Conservation (phyloP, 2,329 filamentous ascomycete genomes). For the Aspergillus ruber region DNA sequence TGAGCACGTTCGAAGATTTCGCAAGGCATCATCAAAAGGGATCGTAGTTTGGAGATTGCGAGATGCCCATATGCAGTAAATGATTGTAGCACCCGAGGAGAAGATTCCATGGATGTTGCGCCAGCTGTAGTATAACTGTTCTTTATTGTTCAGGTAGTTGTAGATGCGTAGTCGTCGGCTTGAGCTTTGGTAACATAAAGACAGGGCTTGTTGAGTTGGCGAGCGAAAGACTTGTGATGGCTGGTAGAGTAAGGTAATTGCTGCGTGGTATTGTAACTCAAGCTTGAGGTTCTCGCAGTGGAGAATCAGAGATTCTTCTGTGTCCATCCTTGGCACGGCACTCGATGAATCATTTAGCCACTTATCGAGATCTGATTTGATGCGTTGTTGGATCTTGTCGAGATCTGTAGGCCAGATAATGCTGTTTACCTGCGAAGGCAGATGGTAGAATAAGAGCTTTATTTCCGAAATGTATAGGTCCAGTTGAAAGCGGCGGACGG, state of each 20-base stretch:
- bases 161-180: conserved; percentile 24
- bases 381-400: conserved; percentile 9
- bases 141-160: conserved; percentile 23
- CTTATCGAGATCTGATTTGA: conserved; percentile 15
- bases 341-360: conserved; percentile 12
- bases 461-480: conserved; percentile 21
- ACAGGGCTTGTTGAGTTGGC: conserved; percentile 22
- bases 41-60: conserved; percentile 18
- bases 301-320: conserved; percentile 4
- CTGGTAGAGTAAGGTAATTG: conserved; percentile 31
- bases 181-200: conserved; percentile 25
- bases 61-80: conserved; percentile 36
- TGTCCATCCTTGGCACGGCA: neutral
- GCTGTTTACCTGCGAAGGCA: conserved; percentile 12
- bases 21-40: conserved; percentile 16
- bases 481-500: conserved; percentile 22
- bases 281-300: conserved; percentile 18
- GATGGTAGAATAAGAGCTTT: conserved; percentile 22
- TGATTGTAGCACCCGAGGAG: conserved; percentile 31
- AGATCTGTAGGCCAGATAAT: conserved; percentile 17
- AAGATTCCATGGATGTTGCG: conserved; percentile 35
- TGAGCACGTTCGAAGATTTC: conserved; percentile 26
- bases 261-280: conserved; percentile 27
- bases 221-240: conserved; percentile 30
- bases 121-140: conserved; percentile 29